These are phyloP conservation scores for Hortaea werneckii DNA, from an alignment of 2,329 filamentous ascomycete genomes.

Conservation along the genomic window DNA sequence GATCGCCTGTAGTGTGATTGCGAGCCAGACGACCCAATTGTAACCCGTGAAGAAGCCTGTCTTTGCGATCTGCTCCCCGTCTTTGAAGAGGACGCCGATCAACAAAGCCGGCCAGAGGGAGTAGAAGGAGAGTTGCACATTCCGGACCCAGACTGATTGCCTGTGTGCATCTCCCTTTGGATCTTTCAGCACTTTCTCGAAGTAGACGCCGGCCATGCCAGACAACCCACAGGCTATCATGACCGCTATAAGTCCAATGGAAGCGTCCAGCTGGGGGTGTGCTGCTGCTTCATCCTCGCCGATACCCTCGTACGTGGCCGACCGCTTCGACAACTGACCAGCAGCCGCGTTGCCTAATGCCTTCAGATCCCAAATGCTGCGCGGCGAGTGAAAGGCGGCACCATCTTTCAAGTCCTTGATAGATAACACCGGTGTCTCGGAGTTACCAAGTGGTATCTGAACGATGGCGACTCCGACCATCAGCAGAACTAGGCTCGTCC, in stretches of 20 bases:
- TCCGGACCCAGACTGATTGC: constrained; percentile 83
- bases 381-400: constrained; percentile 54
- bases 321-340: constrained; percentile 51
- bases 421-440: constrained; percentile 42
- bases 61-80: constrained; percentile 71
- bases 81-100: constrained; percentile 75
- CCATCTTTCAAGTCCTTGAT: constrained; percentile 55
- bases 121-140: constrained; percentile 90
- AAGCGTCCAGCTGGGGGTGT: constrained; percentile 59
- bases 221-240: constrained; percentile 69
- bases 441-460: constrained; percentile 56
- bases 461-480: constrained; percentile 77
- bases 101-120: constrained; percentile 83
- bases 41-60: constrained; percentile 93
- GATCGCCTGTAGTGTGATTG: constrained; percentile 69
- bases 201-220: constrained; percentile 75
- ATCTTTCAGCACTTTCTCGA: constrained; percentile 86
- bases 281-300: constrained; percentile 48
- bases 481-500: constrained; percentile 69
- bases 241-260: constrained; percentile 68
- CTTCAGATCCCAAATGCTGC: constrained; percentile 67
- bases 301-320: constrained; percentile 86
- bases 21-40: constrained; percentile 81
- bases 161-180: constrained; percentile 46
- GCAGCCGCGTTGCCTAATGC: constrained; percentile 47